Evolutionary conservation across 345 rosid genomes (phyloP).

Genomic region (Eucalyptus pumila): DNA sequence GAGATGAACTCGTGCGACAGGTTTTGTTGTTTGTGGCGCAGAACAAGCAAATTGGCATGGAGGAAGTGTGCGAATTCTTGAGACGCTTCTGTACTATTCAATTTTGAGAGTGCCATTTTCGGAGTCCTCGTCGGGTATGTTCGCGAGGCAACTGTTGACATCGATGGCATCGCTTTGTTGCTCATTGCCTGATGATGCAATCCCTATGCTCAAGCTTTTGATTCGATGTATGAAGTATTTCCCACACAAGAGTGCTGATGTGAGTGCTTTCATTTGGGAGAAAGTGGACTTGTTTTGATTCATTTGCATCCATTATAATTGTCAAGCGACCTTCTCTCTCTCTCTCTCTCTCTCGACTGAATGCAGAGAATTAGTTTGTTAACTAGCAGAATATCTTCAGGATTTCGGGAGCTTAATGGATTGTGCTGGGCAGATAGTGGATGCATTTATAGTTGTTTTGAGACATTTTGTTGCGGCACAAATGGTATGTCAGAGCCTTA

Average conservation of each 20-base stretch:
- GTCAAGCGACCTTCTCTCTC: neutral
- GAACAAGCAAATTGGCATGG: constrained; percentile 35
- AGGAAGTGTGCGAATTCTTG: constrained; percentile 61
- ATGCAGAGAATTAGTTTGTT: neutral
- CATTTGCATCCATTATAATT: neutral
- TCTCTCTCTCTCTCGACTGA: neutral
- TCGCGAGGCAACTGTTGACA: constrained; percentile 46
- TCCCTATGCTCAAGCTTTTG: constrained; percentile 53
- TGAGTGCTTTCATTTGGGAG: constrained; percentile 6
- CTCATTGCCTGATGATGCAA: constrained; percentile 40
- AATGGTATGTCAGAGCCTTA: constrained; percentile 22
- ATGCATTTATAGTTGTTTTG: constrained; percentile 49
- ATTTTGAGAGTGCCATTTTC: constrained; percentile 36
- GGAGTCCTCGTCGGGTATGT: constrained; percentile 24
- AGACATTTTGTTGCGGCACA: constrained; percentile 34
- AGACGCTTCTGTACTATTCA: constrained; percentile 49
- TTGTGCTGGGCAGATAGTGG: constrained; percentile 38
- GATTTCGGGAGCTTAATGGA: constrained; percentile 30
- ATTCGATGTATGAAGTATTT: constrained; percentile 38
- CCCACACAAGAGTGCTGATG: constrained; percentile 33
- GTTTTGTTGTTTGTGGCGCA: constrained; percentile 49
- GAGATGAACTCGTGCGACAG: constrained; percentile 59
- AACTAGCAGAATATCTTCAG: constrained; percentile 27
- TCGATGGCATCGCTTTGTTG: constrained; percentile 74
- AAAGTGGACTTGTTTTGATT: neutral